These are phyloP conservation scores for Plasmodium falciparum DNA, from an alignment of 169 alveolate genomes.

Conservation along the genomic window DNA sequence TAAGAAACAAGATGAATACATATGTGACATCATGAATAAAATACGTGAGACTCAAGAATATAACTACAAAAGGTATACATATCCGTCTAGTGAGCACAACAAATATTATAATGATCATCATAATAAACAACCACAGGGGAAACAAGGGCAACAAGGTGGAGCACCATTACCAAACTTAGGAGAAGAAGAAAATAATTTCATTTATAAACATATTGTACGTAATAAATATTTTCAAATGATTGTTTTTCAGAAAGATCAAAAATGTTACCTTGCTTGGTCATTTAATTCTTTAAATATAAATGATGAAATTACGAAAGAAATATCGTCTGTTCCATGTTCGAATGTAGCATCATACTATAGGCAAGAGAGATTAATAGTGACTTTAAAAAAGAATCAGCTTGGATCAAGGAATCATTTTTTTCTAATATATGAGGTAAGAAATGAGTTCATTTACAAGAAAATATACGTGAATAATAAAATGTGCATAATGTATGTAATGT, in stretches of 20 bases:
- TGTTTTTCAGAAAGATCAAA: slow-evolving; percentile 6
- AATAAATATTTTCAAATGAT: slow-evolving; percentile 10
- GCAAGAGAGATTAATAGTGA: slow-evolving; percentile 4
- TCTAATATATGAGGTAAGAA: slow-evolving; percentile 17
- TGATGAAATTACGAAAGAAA: slow-evolving; percentile 9
- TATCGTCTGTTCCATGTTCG: slow-evolving; percentile 19
- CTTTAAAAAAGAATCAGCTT: slow-evolving; percentile 2
- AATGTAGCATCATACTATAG: slow-evolving; percentile 4
- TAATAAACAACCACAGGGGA: too few species aligned
- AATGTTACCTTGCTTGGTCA: slow-evolving; percentile 51
- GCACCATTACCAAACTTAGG: too few species aligned
- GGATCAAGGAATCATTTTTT: slow-evolving; percentile 4
- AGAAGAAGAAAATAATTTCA: slow-evolving; percentile 11
- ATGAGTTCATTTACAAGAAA: neutral
- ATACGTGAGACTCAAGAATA: neutral
- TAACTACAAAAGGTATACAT: too few species aligned
- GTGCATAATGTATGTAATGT: neutral
- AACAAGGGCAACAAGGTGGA: too few species aligned
- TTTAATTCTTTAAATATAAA: slow-evolving; percentile 28
- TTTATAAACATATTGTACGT: slow-evolving; percentile 22
- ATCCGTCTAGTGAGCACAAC: too few species aligned
- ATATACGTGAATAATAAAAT: neutral
- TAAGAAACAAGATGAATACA: slow-evolving; percentile 5
- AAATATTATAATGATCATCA: too few species aligned
- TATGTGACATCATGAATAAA: slow-evolving; percentile 26